A percentile compares a stretch with the other conserved stretches of the same genome.
Evolutionary conservation across 371 early-diverging fungal genomes (phyloP).

Genomic region (Mucor irregularis): DNA sequence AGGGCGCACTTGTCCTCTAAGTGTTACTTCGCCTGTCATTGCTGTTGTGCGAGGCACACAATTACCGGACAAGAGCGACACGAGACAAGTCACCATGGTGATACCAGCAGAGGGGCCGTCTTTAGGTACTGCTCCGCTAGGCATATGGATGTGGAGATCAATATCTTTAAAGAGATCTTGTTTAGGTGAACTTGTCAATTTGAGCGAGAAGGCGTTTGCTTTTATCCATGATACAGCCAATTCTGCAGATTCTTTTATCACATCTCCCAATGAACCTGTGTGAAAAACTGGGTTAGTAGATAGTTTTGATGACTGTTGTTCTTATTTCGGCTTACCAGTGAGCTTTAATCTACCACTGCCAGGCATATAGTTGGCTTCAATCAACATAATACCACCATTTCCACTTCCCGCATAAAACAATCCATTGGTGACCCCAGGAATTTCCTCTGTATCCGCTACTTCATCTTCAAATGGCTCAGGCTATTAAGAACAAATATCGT

Average conservation of each 20-base stretch:
- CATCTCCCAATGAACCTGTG: conserved; percentile 78
- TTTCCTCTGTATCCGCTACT: conserved; percentile 55
- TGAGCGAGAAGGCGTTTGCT: conserved; percentile 64
- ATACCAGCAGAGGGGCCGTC: conserved; percentile 83
- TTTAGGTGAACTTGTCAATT: conserved; percentile 46
- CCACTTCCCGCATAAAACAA: conserved; percentile 82
- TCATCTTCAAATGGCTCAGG: conserved; percentile 56
- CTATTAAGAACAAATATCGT: not conserved
- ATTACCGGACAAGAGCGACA: conserved; percentile 67
- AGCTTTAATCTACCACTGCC: conserved; percentile 70
- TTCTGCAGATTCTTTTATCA: conserved; percentile 86
- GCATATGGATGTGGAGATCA: conserved; percentile 86
- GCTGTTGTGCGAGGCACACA: conserved; percentile 59
- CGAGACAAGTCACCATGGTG: conserved; percentile 73
- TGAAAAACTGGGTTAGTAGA: not conserved
- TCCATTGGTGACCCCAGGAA: conserved; percentile 82
- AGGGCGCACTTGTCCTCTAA: conserved; percentile 80
- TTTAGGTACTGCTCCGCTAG: conserved; percentile 82
- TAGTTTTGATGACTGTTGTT: no score
- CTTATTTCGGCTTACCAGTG: conserved; percentile 47
- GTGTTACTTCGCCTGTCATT: conserved; percentile 91
- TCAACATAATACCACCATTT: conserved; percentile 74
- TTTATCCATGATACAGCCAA: conserved; percentile 82
- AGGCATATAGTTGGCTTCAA: conserved; percentile 80
- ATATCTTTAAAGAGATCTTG: conserved; percentile 46